Evolutionary conservation across 257 asterid genomes (phyloP), one percentile per base, ranked within the genome.

Genomic region (Nicotiana attenuata): DNA sequence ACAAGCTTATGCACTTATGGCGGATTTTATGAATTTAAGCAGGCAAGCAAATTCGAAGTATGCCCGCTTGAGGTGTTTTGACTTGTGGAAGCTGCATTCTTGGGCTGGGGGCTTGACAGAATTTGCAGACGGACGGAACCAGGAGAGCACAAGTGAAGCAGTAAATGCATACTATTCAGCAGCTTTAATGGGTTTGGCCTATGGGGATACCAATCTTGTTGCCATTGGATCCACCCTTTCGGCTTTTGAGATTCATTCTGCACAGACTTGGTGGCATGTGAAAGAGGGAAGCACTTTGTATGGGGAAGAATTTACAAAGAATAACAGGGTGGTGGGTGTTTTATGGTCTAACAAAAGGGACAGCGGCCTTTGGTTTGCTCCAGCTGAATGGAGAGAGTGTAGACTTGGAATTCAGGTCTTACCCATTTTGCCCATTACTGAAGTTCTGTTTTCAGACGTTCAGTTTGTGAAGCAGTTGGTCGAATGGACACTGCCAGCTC

Each of bases 51-150:
- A 88, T 82, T 90, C 97, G 3, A 76, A 76, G 20, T 96, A 92
- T 80, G 85, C 97, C 8, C 92, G 94, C 17, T 59, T 96, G 91
- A 91, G 99, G 81, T 91, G 97, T 76, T 96, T 92, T 38, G 99
- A 96, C 79, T 26, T 87, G 57, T 96, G 97, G 97, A 87, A 89
- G 76, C 77, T 96, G 85, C 99, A 94, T 89, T 96, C 99, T 78
- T 94, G 98, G 99, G 98, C 98, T 8, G 97, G 97, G 14, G 99
- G 99, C 78, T 79, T 96, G 66, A 96, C 97, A 0, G 99, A 94
- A 57, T 96, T 92, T 85, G 92, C 92, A 20, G 99, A 96, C 47
- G 99, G 99, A 3, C 89, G 98, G 41, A 92, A 96, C 81, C 99
- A 96, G 35, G 97, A 94, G 83, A 96, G 97, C 91, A 92, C 99